Base-by-base conservation (phyloP, 202 grass and related monocot species). In the Saccharum hybrid region DNA sequence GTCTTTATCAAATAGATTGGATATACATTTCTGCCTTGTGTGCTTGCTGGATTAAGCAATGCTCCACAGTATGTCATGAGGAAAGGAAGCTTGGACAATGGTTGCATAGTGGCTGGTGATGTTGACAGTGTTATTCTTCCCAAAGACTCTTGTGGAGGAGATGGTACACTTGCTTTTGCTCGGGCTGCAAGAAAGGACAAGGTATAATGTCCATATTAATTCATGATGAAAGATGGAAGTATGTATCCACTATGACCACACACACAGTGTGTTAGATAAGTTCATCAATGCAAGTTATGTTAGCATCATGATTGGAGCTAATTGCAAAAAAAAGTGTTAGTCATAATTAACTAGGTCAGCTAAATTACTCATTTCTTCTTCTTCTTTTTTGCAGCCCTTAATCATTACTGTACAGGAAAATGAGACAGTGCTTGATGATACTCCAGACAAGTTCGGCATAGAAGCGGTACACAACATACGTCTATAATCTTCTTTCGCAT, bases 81-180 rank as follows among this genome's bases (percentile, higher is more conserved):
- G 52, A 61, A 75, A 15, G 81, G 78, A 68, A 81, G 10, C 34
- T 87, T 75, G 1, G 1, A 66, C 6, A 75, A 69, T 86, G 84
- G 78, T 23, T 26, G 73, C 56, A 68, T 98, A 70, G 75, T 90
- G 64, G 83, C 89, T 76, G 68, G 77, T 82, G 93, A 95, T 86
- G 87, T 98, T 76, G 96, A 95, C 75, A 95, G 96, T 54, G 77
- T 95, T 40, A 84, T 98, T 76, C 89, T 98, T 87, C 96, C 96
- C 51, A 88, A 81, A 18, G 85, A 95, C 66, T 86, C 96, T 19
- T 98, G 96, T 74, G 89, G 91, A 28, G 96, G 96, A 74, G 89
- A 94, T 87, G 93, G 79, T 59, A 84, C 87, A 72, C 85, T 95
- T 90, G 96, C 91, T 63, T 95, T 98, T 86, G 86, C 96, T 69